These are phyloP conservation scores for Kwoniella pini DNA, from an alignment of 768 basidiomycete species.

Conservation along the genomic window DNA sequence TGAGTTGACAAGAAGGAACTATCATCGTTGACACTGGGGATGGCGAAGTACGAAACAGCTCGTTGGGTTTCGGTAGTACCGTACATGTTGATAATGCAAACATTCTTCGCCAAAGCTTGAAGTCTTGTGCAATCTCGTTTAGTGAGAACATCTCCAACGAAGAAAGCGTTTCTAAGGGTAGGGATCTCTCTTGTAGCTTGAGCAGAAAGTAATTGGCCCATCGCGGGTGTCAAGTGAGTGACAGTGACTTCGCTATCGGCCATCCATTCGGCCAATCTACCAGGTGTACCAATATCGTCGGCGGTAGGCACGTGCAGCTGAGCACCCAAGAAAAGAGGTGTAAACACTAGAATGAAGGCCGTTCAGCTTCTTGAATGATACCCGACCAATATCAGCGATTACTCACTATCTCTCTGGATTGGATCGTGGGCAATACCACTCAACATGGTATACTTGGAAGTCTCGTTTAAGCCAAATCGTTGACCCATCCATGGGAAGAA, in stretches of 20 bases:
- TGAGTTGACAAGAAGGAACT: constrained; percentile 87
- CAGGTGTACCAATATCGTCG: constrained; percentile 95
- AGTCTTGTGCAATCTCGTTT: constrained; percentile 95
- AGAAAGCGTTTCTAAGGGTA: constrained; percentile 85
- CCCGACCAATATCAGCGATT: too few species aligned
- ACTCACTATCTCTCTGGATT: constrained; percentile 96
- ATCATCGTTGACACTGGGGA: constrained; percentile 79
- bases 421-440: constrained; percentile 99
- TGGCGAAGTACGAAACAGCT: constrained; percentile 93
- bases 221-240: constrained; percentile 98
- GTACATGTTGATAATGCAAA: constrained; percentile 98
- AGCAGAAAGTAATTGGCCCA: constrained; percentile 96
- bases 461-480: constrained; percentile 70
- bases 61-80: constrained; percentile 99
- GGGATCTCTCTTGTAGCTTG: constrained; percentile 80
- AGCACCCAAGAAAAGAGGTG: constrained; percentile 95
- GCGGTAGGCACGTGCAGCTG: constrained; percentile 92
- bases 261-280: constrained; percentile 98
- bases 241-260: constrained; percentile 82
- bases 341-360: constrained; percentile 73
- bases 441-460: constrained; percentile 93
- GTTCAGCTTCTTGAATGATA: constrained; percentile 8
- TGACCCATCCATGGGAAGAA: constrained; percentile 99
- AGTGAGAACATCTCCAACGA: constrained; percentile 98
- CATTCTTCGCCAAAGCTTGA: constrained; percentile 87